These are phyloP conservation scores for Pelargonium australe DNA, from an alignment of 441 rosid genomes.

Conservation along the genomic window DNA sequence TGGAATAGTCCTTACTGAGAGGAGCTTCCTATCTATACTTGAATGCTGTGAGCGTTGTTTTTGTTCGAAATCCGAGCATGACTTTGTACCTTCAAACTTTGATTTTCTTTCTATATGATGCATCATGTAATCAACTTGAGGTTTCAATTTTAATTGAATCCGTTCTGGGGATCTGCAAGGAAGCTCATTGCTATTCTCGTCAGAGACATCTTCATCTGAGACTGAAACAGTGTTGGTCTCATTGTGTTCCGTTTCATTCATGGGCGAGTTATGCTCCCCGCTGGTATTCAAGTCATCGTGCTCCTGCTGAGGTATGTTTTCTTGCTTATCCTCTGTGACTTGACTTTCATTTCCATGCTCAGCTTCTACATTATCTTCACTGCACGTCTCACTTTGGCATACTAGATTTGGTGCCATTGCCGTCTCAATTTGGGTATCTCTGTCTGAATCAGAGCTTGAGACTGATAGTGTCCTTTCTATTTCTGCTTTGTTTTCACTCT, in stretches of 20 bases:
- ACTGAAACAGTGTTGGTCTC: not conserved
- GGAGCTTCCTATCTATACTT: constrained; percentile 35
- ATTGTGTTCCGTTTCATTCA: not conserved
- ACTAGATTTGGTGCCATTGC: not conserved
- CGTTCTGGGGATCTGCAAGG: constrained; percentile 10
- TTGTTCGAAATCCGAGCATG: constrained; percentile 7
- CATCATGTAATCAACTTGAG: not conserved
- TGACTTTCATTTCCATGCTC: not conserved
- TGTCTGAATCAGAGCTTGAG: constrained; percentile 18
- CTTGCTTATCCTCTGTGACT: not conserved
- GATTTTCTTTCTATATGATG: constrained; percentile 3
- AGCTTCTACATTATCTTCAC: not conserved
- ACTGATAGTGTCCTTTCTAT: constrained; percentile 11
- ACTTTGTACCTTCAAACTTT: not conserved
- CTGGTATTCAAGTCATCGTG: constrained; percentile 12
- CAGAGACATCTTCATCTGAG: constrained; percentile 14
- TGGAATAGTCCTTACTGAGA: constrained; percentile 52
- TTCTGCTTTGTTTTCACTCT: constrained; percentile 5
- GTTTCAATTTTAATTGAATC: constrained; percentile 8
- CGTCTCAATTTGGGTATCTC: not conserved
- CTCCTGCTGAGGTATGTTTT: not conserved
- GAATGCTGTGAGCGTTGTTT: constrained; percentile 26
- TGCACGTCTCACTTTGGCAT: constrained; percentile 4
- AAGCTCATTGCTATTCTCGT: constrained; percentile 10
- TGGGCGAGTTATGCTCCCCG: not conserved